phyloP scores from a whole-genome alignment of 2,329 filamentous ascomycete species.

The Emydomyces testavorans region DNA sequence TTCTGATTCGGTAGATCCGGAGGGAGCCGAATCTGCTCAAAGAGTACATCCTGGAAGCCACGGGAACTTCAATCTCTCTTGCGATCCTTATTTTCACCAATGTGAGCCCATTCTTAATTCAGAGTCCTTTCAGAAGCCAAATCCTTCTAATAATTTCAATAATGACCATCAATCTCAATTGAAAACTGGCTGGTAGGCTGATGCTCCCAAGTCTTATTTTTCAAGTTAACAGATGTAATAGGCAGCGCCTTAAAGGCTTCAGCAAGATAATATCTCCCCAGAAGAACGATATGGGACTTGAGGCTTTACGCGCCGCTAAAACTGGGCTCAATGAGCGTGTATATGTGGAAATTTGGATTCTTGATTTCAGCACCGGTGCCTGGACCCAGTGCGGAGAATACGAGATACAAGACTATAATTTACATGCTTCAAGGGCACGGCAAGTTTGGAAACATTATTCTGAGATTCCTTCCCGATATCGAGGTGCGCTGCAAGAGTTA shows the following conservation, averaged over 20 bases:
- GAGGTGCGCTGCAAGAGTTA: not conserved
- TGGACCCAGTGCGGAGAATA: slow-evolving; percentile 3
- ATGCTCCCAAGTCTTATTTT: not conserved
- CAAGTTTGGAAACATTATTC: slow-evolving; percentile 7
- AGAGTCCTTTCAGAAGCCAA: not conserved
- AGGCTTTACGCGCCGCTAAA: not conserved
- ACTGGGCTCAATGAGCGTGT: not conserved
- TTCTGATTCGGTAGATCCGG: not conserved
- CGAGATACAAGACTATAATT: not conserved
- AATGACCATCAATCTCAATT: not conserved
- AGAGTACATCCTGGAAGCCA: not conserved
- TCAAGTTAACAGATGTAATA: not conserved
- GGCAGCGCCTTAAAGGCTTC: not conserved
- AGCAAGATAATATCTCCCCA: not conserved
- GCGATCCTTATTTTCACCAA: not conserved
- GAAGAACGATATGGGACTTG: not conserved
- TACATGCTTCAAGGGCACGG: not conserved
- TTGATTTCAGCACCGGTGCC: not conserved
- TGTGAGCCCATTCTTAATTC: too few relatives aligned
- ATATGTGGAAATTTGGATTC: slow-evolving; percentile 6
- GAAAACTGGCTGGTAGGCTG: not conserved
- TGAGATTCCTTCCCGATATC: slow-evolving; percentile 2
- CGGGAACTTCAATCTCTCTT: not conserved
- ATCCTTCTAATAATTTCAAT: not conserved
- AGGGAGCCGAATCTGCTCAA: not conserved